These are phyloP conservation scores for Eimeria falciformis DNA, from an alignment of 169 alveolate species.

Conservation along the genomic window DNA sequence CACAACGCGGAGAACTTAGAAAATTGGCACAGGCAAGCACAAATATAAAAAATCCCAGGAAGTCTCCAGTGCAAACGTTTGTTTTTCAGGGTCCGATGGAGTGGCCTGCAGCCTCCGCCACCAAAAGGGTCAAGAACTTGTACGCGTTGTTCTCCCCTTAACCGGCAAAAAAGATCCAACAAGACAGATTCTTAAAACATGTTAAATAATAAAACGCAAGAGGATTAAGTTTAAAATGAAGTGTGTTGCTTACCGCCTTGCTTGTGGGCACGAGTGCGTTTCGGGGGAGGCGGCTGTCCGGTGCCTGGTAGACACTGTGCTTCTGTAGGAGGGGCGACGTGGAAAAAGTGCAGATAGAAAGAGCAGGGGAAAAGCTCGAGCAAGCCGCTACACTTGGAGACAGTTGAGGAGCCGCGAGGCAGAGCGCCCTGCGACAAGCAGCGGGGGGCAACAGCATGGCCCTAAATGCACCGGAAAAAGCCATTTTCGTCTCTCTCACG, in stretches of 20 bases:
- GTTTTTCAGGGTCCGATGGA: too few relatives aligned
- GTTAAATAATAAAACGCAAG: not conserved
- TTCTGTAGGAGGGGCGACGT: slow-evolving; percentile 32
- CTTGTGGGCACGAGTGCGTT: not conserved
- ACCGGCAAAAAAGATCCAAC: too few relatives aligned
- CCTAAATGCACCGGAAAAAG: not conserved
- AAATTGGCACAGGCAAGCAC: too few relatives aligned
- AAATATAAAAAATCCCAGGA: too few relatives aligned
- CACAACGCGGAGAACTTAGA: too few relatives aligned
- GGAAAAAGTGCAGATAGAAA: not conserved
- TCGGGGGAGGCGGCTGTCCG: not conserved
- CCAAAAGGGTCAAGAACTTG: too few relatives aligned
- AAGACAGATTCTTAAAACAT: too few relatives aligned
- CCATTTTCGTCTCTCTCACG: not conserved
- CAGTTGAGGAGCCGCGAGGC: not conserved
- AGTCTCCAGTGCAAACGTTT: too few relatives aligned
- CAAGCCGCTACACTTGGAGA: not conserved
- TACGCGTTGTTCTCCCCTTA: too few relatives aligned
- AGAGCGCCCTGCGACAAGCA: slow-evolving; percentile 19
- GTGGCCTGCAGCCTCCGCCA: too few relatives aligned
- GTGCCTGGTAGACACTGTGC: not conserved
- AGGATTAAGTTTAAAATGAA: not conserved
- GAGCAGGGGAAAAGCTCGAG: not conserved
- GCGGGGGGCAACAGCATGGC: not conserved
- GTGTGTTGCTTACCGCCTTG: not conserved